Base-by-base conservation (phyloP, 2,329 filamentous ascomycete species). In the Fusarium oxysporum region DNA sequence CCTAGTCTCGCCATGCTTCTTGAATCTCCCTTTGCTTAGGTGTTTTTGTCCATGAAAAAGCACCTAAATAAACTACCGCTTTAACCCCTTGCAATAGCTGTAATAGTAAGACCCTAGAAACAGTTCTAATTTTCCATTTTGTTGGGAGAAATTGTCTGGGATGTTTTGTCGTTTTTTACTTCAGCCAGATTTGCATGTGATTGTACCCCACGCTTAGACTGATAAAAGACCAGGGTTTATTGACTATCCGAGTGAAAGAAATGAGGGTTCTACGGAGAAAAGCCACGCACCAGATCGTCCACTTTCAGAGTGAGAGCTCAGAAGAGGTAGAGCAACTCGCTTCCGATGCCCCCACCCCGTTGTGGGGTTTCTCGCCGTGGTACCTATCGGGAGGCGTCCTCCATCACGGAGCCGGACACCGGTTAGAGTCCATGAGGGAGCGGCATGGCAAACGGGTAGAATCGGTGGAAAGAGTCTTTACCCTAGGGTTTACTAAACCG, bases 331-430 rank as follows among this genome's bases (percentile, higher is more conserved):
- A 65, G 53, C 19, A 41, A 23, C 32, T 67, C 71, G 59, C 68
- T 72, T 66, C 72, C 72, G 72, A 68, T n/a, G 71, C 50, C 69
- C 69, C 75, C 75, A 74, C 75, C 41, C 67, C 68, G 75, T 61
- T 58, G 75, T 75, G 75, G 75, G 44, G 71, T 47, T 62, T 38
- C 44, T 65, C 45, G 23, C 70, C 69, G 69, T 65, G 48, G 65
- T 77, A 55, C 71, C 75, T 77, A 77, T 77, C 75, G 75, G 75
- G 76, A 72, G 67, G 57, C 63, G 75, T 70, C 75, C 63, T 76
- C 47, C 25, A 70, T 61, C 53, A 77, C 70, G 75, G 75, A 74
- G 66, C 71, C 70, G 61, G 59, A 56, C 50, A 61, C 75, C 72
- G 67, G 67, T 51, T 76, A 60, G 73, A 77, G 67, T 63, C 73